Evolutionary conservation across 176 grass and related monocot species (phyloP).

Genomic region (Musa acuminata): DNA sequence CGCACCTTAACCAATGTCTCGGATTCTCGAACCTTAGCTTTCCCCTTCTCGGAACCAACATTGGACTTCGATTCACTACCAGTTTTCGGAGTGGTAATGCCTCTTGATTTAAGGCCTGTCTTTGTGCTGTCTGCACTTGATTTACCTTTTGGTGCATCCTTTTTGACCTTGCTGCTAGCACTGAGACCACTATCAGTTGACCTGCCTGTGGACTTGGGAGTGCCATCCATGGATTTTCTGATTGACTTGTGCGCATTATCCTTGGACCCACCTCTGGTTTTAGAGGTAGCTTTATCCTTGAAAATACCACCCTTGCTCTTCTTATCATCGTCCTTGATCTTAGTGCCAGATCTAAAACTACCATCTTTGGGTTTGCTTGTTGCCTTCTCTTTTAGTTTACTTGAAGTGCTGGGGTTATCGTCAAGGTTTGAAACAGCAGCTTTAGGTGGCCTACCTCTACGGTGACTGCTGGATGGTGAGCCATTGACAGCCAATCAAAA

Average conservation of each 20-base stretch:
- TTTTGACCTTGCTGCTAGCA: conserved; percentile 24
- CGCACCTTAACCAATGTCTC: not conserved
- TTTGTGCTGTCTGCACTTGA: conserved; percentile 33
- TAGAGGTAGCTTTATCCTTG: conserved; percentile 18
- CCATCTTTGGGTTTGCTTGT: conserved; percentile 5
- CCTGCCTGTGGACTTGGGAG: conserved; percentile 19
- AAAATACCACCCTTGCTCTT: conserved; percentile 29
- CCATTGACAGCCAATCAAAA: not conserved
- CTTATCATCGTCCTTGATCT: not conserved
- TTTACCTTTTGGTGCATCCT: conserved; percentile 16
- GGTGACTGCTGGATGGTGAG: not conserved
- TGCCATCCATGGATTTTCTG: conserved; percentile 18
- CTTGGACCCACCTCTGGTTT: not conserved
- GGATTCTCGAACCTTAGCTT: conserved; percentile 8
- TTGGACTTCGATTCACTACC: conserved; percentile 29
- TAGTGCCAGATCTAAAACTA: not conserved
- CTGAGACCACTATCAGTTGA: not conserved
- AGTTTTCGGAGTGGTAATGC: not conserved
- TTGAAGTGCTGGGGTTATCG: not conserved
- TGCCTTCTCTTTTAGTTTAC: not conserved
- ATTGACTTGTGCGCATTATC: not conserved
- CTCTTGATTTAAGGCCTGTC: conserved; percentile 27
- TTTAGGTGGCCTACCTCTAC: conserved; percentile 9
- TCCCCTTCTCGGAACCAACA: conserved; percentile 29
- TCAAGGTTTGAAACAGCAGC: not conserved